These are phyloP conservation scores for Pinus albicaulis DNA, from an alignment of 75 land plant genomes.

Conservation along the genomic window DNA sequence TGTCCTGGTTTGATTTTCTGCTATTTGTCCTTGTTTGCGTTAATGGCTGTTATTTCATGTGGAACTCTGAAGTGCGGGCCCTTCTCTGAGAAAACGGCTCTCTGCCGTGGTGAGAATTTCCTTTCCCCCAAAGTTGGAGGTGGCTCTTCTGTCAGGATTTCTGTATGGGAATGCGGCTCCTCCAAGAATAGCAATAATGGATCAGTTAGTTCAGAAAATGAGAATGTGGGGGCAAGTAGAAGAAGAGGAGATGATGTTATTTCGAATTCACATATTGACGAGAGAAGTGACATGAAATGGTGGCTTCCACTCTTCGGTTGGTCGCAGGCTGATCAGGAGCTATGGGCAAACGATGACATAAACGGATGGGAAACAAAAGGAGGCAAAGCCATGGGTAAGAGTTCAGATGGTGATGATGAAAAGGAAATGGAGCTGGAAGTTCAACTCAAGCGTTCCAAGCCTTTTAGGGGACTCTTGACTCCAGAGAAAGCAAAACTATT, in stretches of 20 bases:
- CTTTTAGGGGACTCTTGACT: slow-evolving; percentile 43
- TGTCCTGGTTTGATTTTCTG: too few species aligned
- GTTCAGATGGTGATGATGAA: background rate
- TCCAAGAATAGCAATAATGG: background rate
- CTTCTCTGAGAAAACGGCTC: background rate
- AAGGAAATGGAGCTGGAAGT: background rate
- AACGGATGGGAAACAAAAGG: too few species aligned
- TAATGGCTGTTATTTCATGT: background rate
- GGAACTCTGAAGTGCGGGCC: too few species aligned
- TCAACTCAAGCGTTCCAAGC: background rate
- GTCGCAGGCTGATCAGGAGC: background rate
- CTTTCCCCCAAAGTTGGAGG: background rate
- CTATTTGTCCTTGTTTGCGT: background rate
- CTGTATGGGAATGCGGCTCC: background rate
- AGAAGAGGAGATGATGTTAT: too few species aligned
- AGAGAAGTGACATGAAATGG: background rate
- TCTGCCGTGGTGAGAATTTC: background rate
- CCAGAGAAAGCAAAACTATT: slow-evolving; percentile 72
- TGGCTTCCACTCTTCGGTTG: background rate
- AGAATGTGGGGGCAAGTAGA: background rate
- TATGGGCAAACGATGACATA: background rate
- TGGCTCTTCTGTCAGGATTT: background rate
- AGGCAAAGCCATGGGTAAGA: too few species aligned
- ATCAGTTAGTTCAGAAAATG: background rate
- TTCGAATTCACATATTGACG: background rate